Conservation (phyloP, 1,284 basidiomycete genomes). For the Uromyces viciae-fabae region DNA sequence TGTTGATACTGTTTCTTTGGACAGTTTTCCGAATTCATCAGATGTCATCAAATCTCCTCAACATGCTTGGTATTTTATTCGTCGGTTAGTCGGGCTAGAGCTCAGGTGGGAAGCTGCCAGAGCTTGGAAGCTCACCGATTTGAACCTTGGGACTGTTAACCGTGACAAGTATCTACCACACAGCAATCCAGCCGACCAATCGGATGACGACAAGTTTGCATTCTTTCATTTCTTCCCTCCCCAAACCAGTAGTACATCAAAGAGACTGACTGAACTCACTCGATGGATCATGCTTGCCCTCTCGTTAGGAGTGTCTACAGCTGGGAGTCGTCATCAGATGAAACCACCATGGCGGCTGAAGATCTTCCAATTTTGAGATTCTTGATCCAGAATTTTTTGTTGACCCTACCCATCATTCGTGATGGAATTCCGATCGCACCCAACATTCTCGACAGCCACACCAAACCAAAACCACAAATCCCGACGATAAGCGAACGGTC, state of each 20-base stretch:
- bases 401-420: constrained; percentile 50
- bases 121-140: constrained; percentile 41
- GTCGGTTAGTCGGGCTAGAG: constrained; percentile 40
- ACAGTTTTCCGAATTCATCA: background rate
- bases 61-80: constrained; percentile 42
- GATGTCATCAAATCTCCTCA: constrained; percentile 33
- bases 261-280: background rate
- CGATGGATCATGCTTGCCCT: background rate
- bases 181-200: background rate
- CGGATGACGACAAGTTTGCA: constrained; percentile 13
- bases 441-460: background rate
- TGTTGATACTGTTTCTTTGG: background rate
- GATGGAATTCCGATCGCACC: constrained; percentile 44
- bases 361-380: constrained; percentile 48
- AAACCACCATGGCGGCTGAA: constrained; percentile 8
- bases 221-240: background rate
- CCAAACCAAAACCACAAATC: constrained; percentile 11
- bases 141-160: background rate
- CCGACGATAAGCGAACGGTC: background rate
- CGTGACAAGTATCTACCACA: background rate
- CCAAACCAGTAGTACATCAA: background rate
- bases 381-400: constrained; percentile 49
- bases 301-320: constrained; percentile 22
- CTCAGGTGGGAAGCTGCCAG: constrained; percentile 38
- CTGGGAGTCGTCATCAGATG: constrained; percentile 24